Conservation (phyloP, 306 rosid species). For the Morella rubra region DNA sequence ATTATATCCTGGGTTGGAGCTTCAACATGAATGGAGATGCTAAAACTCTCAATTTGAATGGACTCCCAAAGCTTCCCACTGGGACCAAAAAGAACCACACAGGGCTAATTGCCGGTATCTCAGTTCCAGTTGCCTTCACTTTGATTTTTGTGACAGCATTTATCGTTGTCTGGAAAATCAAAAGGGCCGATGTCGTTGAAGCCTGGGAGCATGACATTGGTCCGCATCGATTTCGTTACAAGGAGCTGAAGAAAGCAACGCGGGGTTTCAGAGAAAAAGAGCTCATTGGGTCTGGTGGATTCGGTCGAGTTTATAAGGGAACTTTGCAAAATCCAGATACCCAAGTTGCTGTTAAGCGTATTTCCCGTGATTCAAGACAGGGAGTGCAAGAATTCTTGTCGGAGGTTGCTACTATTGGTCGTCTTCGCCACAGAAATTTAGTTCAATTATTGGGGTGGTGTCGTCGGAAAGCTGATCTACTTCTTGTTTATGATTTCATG, state of each 20-base stretch:
- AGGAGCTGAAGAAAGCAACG: slow-evolving; percentile 51
- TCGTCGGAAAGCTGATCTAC: slow-evolving; percentile 39
- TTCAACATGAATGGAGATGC: slow-evolving; percentile 30
- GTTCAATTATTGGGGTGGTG: slow-evolving; percentile 69
- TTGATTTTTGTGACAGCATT: slow-evolving; percentile 6
- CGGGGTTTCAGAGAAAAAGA: slow-evolving; percentile 48
- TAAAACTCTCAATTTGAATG: slow-evolving; percentile 17
- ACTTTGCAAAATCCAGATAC: slow-evolving; percentile 34
- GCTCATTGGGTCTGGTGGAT: slow-evolving; percentile 59
- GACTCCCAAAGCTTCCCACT: slow-evolving; percentile 19
- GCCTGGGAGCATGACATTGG: slow-evolving; percentile 61
- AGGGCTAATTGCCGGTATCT: slow-evolving; percentile 6
- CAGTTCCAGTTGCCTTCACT: slow-evolving; percentile 7
- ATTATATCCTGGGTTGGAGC: slow-evolving; percentile 33
- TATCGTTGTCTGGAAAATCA: slow-evolving; percentile 21
- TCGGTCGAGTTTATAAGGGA: slow-evolving; percentile 60
- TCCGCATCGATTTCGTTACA: slow-evolving; percentile 58
- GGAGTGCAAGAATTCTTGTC: slow-evolving; percentile 53
- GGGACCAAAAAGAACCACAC: slow-evolving; percentile 6
- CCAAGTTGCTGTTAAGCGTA: slow-evolving; percentile 52
- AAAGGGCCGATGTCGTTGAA: slow-evolving; percentile 42
- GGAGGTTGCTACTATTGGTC: slow-evolving; percentile 53
- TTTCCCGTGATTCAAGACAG: slow-evolving; percentile 57
- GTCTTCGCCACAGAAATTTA: slow-evolving; percentile 55
- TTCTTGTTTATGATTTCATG: slow-evolving; percentile 59